Evolutionary conservation across 371 early-diverging fungal species (phyloP).

Genomic region (Mucor saturninus): DNA sequence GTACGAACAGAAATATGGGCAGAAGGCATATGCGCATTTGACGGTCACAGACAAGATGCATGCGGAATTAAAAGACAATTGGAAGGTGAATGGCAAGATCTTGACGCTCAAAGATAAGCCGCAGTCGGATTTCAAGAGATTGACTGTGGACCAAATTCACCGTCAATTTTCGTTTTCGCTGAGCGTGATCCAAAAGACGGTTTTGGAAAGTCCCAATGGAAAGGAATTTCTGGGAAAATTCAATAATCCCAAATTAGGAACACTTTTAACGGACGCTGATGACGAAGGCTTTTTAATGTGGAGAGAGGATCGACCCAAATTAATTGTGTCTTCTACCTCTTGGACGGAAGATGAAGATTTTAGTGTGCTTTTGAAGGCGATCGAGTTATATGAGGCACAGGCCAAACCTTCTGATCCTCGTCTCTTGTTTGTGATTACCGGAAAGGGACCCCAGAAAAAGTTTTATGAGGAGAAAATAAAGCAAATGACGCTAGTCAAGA

Average conservation of each 20-base stretch:
- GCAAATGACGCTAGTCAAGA: slow-evolving; percentile 54
- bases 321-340: slow-evolving; percentile 90
- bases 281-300: slow-evolving; percentile 35
- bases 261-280: slow-evolving; percentile 50
- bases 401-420: slow-evolving; percentile 52
- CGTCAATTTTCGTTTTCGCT: slow-evolving; percentile 27
- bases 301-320: slow-evolving; percentile 59
- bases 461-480: slow-evolving; percentile 70
- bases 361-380: slow-evolving; percentile 74
- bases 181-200: slow-evolving; percentile 31
- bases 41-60: slow-evolving; percentile 91
- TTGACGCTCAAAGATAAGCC: slow-evolving; percentile 78
- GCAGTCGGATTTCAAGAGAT: slow-evolving; percentile 67
- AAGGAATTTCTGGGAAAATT: slow-evolving; percentile 19
- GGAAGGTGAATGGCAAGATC: slow-evolving; percentile 68
- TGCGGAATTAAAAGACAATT: slow-evolving; percentile 59
- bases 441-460: slow-evolving; percentile 85
- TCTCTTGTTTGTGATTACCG: slow-evolving; percentile 88
- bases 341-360: slow-evolving; percentile 98
- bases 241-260: slow-evolving; percentile 29
- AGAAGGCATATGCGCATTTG: slow-evolving; percentile 78
- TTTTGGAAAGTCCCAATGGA: slow-evolving; percentile 31
- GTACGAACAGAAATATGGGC: slow-evolving; percentile 81
- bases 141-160: slow-evolving; percentile 62
- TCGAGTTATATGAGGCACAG: slow-evolving; percentile 58